Conservation (phyloP, 768 basidiomycete species). For the Mycena latifolia region DNA sequence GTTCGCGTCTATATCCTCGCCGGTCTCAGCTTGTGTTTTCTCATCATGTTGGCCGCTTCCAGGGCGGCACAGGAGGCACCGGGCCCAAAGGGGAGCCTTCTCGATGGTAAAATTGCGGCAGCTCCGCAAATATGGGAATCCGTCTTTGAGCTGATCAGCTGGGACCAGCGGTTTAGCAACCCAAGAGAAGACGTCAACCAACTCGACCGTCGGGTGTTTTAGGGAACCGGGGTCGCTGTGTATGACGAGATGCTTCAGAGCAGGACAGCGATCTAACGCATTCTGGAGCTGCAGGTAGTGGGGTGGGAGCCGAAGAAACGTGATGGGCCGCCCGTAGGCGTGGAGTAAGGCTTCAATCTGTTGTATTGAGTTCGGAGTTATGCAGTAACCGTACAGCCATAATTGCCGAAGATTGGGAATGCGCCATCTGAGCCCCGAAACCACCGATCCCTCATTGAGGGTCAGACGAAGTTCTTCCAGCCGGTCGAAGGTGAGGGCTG, state of each 20-base stretch:
- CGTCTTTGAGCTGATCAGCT: background rate
- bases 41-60: background rate
- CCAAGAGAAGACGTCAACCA: background rate
- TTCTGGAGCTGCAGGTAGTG: too few relatives aligned
- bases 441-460: background rate
- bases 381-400: background rate
- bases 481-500: background rate
- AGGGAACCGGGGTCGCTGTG: too few relatives aligned
- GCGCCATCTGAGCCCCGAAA: background rate
- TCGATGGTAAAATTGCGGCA: background rate
- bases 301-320: background rate
- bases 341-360: background rate
- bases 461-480: background rate
- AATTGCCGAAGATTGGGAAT: background rate
- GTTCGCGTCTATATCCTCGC: background rate
- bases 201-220: background rate
- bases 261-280: background rate
- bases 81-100: background rate
- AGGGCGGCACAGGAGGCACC: background rate
- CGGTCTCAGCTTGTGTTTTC: background rate
- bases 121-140: background rate
- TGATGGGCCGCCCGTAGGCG: background rate
- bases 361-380: too few relatives aligned
- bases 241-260: conserved; percentile 7
- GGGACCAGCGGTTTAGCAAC: background rate